These are phyloP conservation scores for Populus ilicifolia DNA, from an alignment of 345 rosid species.

Conservation along the genomic window DNA sequence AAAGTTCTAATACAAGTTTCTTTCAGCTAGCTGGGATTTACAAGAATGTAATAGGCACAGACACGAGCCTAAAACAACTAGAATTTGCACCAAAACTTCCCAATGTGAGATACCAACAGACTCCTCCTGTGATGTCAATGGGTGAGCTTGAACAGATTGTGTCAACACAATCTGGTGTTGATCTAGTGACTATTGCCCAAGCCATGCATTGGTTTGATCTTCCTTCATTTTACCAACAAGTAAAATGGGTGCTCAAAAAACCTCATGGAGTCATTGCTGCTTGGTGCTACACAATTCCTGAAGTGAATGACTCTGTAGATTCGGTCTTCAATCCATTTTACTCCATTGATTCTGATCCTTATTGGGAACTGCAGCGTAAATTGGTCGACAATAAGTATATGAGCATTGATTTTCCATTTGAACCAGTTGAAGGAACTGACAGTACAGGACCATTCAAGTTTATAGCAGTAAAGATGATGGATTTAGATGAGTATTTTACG, in stretches of 20 bases:
- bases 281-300: conserved; percentile 79
- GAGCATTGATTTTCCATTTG: conserved; percentile 63
- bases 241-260: conserved; percentile 59
- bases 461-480: conserved; percentile 51
- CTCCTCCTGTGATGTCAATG: conserved; percentile 48
- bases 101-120: conserved; percentile 52
- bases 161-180: conserved; percentile 43
- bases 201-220: conserved; percentile 81
- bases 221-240: conserved; percentile 51
- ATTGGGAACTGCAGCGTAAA: conserved; percentile 57
- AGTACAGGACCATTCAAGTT: conserved; percentile 57
- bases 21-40: conserved; percentile 61
- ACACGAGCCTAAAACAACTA: conserved; percentile 71
- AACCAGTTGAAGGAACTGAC: conserved; percentile 45
- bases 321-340: conserved; percentile 48
- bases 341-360: conserved; percentile 30
- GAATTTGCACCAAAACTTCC: conserved; percentile 55
- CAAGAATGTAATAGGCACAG: conserved; percentile 68
- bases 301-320: conserved; percentile 50
- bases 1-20: not conserved
- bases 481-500: conserved; percentile 44
- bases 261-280: conserved; percentile 73
- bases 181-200: conserved; percentile 67
- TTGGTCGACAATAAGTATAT: conserved; percentile 56
- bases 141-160: conserved; percentile 40